phyloP scores from a whole-genome alignment of 2,329 filamentous ascomycete genomes.

The Coniochaeta hoffmannii region DNA sequence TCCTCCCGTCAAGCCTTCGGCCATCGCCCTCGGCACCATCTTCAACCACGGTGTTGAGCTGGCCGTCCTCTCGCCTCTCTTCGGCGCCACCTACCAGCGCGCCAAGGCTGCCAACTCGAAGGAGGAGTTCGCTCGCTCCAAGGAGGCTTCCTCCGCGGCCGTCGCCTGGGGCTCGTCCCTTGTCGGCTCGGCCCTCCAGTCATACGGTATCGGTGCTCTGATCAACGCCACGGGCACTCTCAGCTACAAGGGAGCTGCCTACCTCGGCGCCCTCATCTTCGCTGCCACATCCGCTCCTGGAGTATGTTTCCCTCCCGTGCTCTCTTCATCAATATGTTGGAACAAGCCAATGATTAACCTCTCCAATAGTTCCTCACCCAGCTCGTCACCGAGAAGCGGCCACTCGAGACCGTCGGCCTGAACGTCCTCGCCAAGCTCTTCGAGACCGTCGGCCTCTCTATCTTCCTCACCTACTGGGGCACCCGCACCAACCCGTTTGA shows the following conservation, averaged over 20 bases:
- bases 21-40: slow-evolving; percentile 89
- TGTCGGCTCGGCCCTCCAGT: slow-evolving; percentile 79
- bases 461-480: slow-evolving; percentile 97
- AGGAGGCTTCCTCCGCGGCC: slow-evolving; percentile 82
- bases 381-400: slow-evolving; percentile 84
- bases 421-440: slow-evolving; percentile 76
- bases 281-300: slow-evolving; percentile 80
- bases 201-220: slow-evolving; percentile 81
- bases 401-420: slow-evolving; percentile 82
- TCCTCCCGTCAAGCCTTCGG: slow-evolving; percentile 87
- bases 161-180: slow-evolving; percentile 87
- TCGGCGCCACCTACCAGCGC: slow-evolving; percentile 90
- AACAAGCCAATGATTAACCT: not conserved
- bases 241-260: slow-evolving; percentile 94
- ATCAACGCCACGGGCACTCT: slow-evolving; percentile 94
- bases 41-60: slow-evolving; percentile 93
- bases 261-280: slow-evolving; percentile 87
- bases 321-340: not conserved
- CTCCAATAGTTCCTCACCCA: slow-evolving; percentile 68
- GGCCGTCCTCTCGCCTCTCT: slow-evolving; percentile 79
- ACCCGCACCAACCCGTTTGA: slow-evolving; percentile 90
- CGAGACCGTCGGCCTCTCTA: slow-evolving; percentile 84
- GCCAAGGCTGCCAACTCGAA: slow-evolving; percentile 88
- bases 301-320: slow-evolving; percentile 44
- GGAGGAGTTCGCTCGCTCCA: slow-evolving; percentile 92